Conservation (phyloP, 1,284 basidiomycete genomes). For the Apiotrichum mycotoxinovorans region DNA sequence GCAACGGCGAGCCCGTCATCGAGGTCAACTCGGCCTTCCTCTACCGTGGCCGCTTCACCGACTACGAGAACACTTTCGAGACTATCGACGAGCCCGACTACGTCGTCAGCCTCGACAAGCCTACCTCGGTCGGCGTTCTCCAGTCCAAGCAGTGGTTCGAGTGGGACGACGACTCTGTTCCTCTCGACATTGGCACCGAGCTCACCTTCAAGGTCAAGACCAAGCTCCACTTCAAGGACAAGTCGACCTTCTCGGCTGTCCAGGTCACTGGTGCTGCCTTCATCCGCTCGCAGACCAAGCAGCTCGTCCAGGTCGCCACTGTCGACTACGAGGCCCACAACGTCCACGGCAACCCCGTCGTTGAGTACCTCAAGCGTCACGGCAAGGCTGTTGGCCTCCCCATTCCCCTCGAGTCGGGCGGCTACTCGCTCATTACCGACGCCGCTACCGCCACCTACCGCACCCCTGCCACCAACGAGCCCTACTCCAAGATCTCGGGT, state of each 20-base stretch:
- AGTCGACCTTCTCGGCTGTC: conserved; percentile 76
- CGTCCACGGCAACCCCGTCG: conserved; percentile 86
- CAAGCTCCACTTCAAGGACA: conserved; percentile 86
- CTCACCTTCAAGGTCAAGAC: conserved; percentile 87
- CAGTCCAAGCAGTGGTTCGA: conserved; percentile 97
- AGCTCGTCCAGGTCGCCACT: conserved; percentile 79
- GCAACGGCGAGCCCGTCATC: conserved; percentile 73
- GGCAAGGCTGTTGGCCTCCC: conserved; percentile 73
- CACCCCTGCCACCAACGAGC: conserved; percentile 81
- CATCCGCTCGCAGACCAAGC: conserved; percentile 78
- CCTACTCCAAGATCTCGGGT: conserved; percentile 92
- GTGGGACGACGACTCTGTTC: conserved; percentile 80
- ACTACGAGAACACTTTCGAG: conserved; percentile 95
- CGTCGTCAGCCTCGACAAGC: conserved; percentile 67
- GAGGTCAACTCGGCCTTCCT: conserved; percentile 94
- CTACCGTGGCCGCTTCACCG: conserved; percentile 89
- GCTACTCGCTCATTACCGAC: conserved; percentile 71
- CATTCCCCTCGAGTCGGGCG: conserved; percentile 74
- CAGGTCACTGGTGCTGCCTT: conserved; percentile 80
- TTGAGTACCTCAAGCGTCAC: conserved; percentile 88
- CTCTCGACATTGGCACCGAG: conserved; percentile 72
- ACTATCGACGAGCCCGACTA: conserved; percentile 85
- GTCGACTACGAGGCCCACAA: conserved; percentile 83
- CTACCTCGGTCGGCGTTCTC: conserved; percentile 82
- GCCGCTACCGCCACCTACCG: conserved; percentile 61